These are phyloP conservation scores for Vaccinium vitisidaea DNA, from an alignment of 148 eudicot species.

Conservation along the genomic window DNA sequence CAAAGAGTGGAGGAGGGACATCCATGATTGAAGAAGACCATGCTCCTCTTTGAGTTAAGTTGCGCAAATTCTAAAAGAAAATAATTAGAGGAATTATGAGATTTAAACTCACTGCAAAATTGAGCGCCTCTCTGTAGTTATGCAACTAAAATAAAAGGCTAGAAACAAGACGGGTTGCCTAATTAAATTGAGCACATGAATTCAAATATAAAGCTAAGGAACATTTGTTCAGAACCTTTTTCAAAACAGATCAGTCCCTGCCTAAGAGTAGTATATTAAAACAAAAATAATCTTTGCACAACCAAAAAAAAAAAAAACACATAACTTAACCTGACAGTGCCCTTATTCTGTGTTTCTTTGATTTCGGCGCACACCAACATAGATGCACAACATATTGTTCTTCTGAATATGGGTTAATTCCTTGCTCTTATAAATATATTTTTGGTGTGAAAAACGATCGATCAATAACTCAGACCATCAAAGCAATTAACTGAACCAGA, in stretches of 20 bases:
- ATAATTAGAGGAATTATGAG: neutral
- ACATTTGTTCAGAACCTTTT: neutral
- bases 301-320: neutral
- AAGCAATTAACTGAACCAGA: constrained; percentile 24
- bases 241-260: neutral
- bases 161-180: neutral
- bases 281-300: neutral
- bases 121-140: neutral
- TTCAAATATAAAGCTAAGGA: neutral
- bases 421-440: no score
- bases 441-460: no score
- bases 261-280: neutral
- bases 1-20: neutral
- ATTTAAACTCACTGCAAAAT: neutral
- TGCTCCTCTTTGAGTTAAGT: neutral
- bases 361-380: neutral
- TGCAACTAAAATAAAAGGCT: neutral
- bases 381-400: neutral
- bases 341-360: neutral
- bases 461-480: neutral
- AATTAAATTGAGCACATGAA: neutral
- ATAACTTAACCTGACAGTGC: neutral
- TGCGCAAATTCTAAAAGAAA: neutral
- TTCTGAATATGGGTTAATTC: no score
- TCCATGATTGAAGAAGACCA: neutral